Evolutionary conservation across 2,329 filamentous ascomycete species (phyloP).

Genomic region (Colletotrichum sublineola): DNA sequence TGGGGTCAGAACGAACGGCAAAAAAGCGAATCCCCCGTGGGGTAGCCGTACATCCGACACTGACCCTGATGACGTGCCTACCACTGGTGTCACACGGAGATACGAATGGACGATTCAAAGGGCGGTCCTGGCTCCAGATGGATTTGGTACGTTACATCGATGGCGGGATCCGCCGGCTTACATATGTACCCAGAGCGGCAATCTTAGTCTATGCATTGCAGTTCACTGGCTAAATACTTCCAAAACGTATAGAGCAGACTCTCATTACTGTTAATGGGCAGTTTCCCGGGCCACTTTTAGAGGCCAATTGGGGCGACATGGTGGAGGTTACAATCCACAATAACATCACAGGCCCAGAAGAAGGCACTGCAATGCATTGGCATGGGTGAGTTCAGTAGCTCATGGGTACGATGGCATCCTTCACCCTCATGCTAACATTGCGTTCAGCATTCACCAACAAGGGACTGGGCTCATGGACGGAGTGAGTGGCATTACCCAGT

Average conservation of each 20-base stretch:
- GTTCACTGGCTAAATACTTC: not conserved
- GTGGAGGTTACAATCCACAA: constrained; percentile 34
- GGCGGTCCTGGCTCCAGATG: constrained; percentile 28
- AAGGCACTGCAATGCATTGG: constrained; percentile 40
- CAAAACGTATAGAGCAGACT: constrained; percentile 13
- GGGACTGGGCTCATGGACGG: constrained; percentile 60
- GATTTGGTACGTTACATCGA: constrained; percentile 24
- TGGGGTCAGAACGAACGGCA: not conserved
- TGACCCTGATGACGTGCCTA: constrained; percentile 32
- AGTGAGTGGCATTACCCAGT: constrained; percentile 63
- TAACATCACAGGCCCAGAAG: constrained; percentile 38
- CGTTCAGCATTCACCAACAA: constrained; percentile 31
- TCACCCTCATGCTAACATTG: not conserved
- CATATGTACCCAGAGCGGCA: too few relatives aligned
- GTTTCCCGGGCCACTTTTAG: constrained; percentile 32
- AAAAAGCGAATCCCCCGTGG: constrained; percentile 20
- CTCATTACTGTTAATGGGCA: constrained; percentile 30
- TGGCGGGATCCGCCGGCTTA: not conserved
- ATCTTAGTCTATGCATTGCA: not conserved
- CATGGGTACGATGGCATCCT: not conserved
- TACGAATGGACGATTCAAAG: constrained; percentile 38
- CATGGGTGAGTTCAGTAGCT: constrained; percentile 22
- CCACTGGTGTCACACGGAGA: constrained; percentile 33
- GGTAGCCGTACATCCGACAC: constrained; percentile 26
- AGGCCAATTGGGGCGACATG: constrained; percentile 39